A percentile compares a stretch with the other conserved stretches of the same genome.
Evolutionary conservation across 306 rosid genomes (phyloP).

Genomic region (Lithocarpus polystachyus): DNA sequence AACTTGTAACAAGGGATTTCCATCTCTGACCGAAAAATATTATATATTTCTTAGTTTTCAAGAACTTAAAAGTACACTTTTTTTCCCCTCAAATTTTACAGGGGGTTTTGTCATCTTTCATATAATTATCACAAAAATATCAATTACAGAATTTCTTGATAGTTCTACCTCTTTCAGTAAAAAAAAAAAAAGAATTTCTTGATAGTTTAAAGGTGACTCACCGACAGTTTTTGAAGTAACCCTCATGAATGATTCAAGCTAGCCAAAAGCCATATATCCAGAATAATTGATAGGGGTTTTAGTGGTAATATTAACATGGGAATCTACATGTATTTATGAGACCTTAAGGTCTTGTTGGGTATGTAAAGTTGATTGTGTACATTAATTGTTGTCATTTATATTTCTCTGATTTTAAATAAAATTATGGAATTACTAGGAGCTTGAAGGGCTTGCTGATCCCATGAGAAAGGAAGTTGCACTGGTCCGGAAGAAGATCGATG

Average conservation of each 20-base stretch:
- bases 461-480: conserved; percentile 84
- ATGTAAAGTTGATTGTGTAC: neutral
- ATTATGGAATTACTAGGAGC: conserved; percentile 56
- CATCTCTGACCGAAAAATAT: neutral
- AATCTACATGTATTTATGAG: too few species aligned
- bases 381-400: neutral
- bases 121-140: too few species aligned
- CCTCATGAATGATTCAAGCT: neutral
- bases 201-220: neutral
- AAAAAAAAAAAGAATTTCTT: neutral
- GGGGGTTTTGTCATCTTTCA: neutral
- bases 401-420: neutral
- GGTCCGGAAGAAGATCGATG: conserved; percentile 88
- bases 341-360: neutral
- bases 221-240: neutral
- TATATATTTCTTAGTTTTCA: neutral
- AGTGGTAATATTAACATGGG: neutral
- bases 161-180: too few species aligned
- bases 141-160: neutral
- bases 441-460: conserved; percentile 88
- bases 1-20: neutral
- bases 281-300: neutral
- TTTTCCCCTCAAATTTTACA: neutral
- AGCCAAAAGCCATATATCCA: neutral
- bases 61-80: neutral